Evolutionary conservation across 768 basidiomycete species (phyloP).

Genomic region (Termitomyces sp.): DNA sequence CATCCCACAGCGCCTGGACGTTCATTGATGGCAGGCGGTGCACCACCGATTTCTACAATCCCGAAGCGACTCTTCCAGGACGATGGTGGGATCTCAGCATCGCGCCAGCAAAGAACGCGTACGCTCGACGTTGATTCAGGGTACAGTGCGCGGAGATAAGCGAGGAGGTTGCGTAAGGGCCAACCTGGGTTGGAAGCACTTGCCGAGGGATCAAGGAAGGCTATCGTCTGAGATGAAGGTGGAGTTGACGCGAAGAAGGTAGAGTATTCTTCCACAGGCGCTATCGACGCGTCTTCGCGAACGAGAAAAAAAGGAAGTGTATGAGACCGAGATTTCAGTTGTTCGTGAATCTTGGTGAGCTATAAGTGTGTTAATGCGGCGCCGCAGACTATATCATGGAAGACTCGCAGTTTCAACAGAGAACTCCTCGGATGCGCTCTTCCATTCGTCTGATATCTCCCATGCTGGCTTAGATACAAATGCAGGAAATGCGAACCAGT

Average conservation of each 20-base stretch:
- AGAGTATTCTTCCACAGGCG: constrained; percentile 50
- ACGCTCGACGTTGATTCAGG: constrained; percentile 42
- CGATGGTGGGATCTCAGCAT: constrained; percentile 42
- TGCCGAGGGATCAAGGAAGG: constrained; percentile 84
- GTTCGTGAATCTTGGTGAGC: constrained; percentile 48
- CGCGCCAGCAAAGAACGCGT: constrained; percentile 75
- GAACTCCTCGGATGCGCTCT: constrained; percentile 38
- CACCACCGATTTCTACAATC: constrained; percentile 30
- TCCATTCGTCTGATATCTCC: constrained; percentile 68
- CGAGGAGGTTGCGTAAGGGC: constrained; percentile 90
- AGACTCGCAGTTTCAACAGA: constrained; percentile 33
- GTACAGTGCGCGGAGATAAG: constrained; percentile 66
- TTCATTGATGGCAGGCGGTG: constrained; percentile 5
- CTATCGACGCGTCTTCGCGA: constrained; percentile 36
- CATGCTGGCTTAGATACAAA: constrained; percentile 87
- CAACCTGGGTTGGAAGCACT: constrained; percentile 73
- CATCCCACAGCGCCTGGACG: constrained; percentile 81
- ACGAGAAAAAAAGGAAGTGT: constrained; percentile 61
- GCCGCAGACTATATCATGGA: neutral
- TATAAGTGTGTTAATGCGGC: constrained; percentile 16
- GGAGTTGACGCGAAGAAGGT: constrained; percentile 45
- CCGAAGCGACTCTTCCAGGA: constrained; percentile 66
- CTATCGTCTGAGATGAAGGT: constrained; percentile 34
- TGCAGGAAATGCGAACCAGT: constrained; percentile 98
- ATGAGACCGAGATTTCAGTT: constrained; percentile 32